Evolutionary conservation across 202 grass and related monocot species (phyloP), one percentile per base, ranked within the genome.

Genomic region (Dendrocalamus latiflorus): DNA sequence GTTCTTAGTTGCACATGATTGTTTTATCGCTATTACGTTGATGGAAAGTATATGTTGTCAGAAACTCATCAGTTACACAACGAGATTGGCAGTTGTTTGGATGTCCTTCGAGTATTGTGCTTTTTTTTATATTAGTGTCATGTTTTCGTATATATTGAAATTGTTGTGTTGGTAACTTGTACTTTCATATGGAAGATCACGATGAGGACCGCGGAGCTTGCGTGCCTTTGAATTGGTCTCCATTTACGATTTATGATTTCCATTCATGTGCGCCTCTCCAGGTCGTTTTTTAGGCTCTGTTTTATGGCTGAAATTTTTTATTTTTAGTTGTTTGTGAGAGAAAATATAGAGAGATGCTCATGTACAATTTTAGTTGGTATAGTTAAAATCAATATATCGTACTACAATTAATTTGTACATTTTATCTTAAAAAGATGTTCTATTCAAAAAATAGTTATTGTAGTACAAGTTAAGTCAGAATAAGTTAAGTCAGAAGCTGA

Each of bases 1-100:
- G 75, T 76, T 89, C 70, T 81, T 88, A 81, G 83, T 71, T 91
- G 62, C 86, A 86, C 62, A 81, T 79, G 48, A 86, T 86, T 91
- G 78, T 89, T 83, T 79, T 41, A 65, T 54, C 54, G 36, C 48
- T 76, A 39, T 86, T 79, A 78, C 65, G 75, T 75, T 33, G 70
- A 71, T 84, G 64, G 75, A 81, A 87, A 84, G 70, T 84, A 80
- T 90, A 80, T 76, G 87, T 76, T 81, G 84, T 84, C 55, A 53
- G 41, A 76, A 64, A 81, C 14, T 64, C 77, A 49, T 41, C 45
- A 66, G 57, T 81, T 57, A 60, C 75, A 79, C 48, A 77, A 41
- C 21, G 60, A 76, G 75, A 56, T 70, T 70, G 28, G 75, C 75
- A 69, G 21, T 70, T 55, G n/a, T 75, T 64, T 77, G 64, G 45